Percentiles rank a stretch among this genome's conserved stretches.
phyloP scores from a whole-genome alignment of 106 monocot species.

The Dioscorea alata region DNA sequence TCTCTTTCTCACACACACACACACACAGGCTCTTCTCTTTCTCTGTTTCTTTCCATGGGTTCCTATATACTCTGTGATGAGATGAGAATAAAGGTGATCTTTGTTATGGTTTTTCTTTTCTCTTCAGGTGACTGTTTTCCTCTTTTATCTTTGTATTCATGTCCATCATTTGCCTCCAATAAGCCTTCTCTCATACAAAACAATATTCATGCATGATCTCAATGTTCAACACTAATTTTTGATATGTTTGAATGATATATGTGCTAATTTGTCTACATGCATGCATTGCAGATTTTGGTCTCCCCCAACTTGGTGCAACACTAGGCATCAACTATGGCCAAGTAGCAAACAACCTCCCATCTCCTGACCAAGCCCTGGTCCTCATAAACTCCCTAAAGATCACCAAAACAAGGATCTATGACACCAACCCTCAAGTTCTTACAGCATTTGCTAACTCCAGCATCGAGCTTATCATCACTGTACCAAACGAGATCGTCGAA shows the following conservation, averaged over 20 bases:
- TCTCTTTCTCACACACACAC: not conserved
- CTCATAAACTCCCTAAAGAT: constrained; percentile 48
- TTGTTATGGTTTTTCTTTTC: constrained; percentile 35
- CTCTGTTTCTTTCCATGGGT: constrained; percentile 11
- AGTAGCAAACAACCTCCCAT: constrained; percentile 67
- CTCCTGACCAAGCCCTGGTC: constrained; percentile 34
- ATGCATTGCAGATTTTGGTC: constrained; percentile 34
- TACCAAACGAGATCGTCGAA: constrained; percentile 50
- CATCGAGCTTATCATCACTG: constrained; percentile 60
- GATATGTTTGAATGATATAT: too few species aligned
- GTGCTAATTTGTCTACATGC: too few species aligned
- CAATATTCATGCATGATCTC: too few species aligned
- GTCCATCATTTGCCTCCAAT: too few species aligned
- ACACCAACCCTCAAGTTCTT: constrained; percentile 61
- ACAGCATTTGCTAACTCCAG: constrained; percentile 52
- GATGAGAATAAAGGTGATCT: constrained; percentile 9
- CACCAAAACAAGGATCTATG: constrained; percentile 61
- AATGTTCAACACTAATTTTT: too few species aligned
- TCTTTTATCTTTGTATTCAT: not conserved
- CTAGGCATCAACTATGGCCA: constrained; percentile 82
- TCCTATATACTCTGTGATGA: constrained; percentile 2
- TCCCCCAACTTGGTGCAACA: constrained; percentile 13
- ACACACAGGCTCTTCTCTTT: constrained; percentile 9
- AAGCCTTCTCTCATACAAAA: too few species aligned
- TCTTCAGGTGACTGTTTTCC: constrained; percentile 39